A percentile compares a stretch with the other conserved stretches of the same genome.
These are phyloP conservation scores for Thalassiosira livingstoniorum DNA, from an alignment of 352 stramenopile genomes.

Conservation along the genomic window DNA sequence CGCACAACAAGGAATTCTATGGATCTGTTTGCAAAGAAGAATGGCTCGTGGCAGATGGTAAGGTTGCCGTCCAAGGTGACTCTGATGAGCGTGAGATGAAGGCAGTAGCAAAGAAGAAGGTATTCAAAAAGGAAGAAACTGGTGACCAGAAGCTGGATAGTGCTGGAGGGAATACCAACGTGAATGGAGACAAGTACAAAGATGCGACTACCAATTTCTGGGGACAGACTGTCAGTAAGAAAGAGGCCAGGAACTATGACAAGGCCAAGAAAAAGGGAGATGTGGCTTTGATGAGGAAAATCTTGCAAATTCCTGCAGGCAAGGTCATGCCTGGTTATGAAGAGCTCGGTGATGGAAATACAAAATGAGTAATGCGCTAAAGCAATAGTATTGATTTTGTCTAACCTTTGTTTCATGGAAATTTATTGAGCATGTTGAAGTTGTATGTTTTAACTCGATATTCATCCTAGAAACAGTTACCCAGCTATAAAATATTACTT, in stretches of 20 bases:
- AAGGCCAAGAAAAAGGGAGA: conserved; percentile 87
- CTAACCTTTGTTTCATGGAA: too few relatives aligned
- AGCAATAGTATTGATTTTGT: too few relatives aligned
- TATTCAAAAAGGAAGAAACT: conserved; percentile 81
- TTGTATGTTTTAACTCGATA: too few relatives aligned
- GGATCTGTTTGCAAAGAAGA: conserved; percentile 92
- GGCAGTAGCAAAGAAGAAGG: conserved; percentile 85
- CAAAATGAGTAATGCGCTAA: too few relatives aligned
- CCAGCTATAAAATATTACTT: too few relatives aligned
- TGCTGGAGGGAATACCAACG: conserved; percentile 83
- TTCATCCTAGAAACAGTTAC: too few relatives aligned
- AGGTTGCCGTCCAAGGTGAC: conserved; percentile 88
- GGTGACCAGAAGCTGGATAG: conserved; percentile 75
- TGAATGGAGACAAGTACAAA: conserved; percentile 85
- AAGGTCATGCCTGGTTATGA: conserved; percentile 86
- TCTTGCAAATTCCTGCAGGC: conserved; percentile 80
- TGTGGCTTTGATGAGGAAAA: conserved; percentile 81
- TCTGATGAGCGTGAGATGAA: conserved; percentile 84
- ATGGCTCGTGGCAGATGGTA: conserved; percentile 92
- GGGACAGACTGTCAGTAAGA: conserved; percentile 84
- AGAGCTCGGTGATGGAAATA: conserved; percentile 86
- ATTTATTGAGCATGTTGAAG: too few relatives aligned
- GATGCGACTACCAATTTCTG: conserved; percentile 86
- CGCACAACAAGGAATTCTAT: conserved; percentile 97
- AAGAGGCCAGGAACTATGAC: conserved; percentile 82